Evolutionary conservation across 1,284 basidiomycete species (phyloP).

Genomic region (Psilocybe mexicana): DNA sequence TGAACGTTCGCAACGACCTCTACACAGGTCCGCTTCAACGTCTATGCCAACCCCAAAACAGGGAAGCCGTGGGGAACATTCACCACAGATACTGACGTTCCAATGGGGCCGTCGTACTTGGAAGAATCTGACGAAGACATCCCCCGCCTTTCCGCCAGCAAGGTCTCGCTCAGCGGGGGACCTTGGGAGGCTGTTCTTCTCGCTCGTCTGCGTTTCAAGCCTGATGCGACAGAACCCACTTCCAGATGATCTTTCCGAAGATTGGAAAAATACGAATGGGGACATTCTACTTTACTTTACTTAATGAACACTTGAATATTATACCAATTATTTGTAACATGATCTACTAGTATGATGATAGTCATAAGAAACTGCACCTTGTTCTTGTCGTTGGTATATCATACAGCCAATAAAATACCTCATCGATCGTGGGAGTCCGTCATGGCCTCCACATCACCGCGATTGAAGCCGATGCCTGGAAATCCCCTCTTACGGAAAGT

Average conservation of each 20-base stretch:
- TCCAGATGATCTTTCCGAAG: slow-evolving; percentile 33
- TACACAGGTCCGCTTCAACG: slow-evolving; percentile 61
- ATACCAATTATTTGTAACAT: too few relatives aligned
- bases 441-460: too few relatives aligned
- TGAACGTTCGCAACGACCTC: slow-evolving; percentile 10
- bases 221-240: slow-evolving; percentile 55
- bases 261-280: too few relatives aligned
- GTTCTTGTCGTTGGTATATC: too few relatives aligned
- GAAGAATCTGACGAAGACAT: slow-evolving; percentile 33
- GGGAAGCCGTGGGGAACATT: slow-evolving; percentile 71
- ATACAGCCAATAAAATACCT: too few relatives aligned
- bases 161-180: slow-evolving; percentile 47
- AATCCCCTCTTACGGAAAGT: too few relatives aligned
- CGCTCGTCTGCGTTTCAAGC: slow-evolving; percentile 56
- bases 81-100: slow-evolving; percentile 49
- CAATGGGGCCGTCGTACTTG: slow-evolving; percentile 37
- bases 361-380: too few relatives aligned
- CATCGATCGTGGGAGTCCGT: too few relatives aligned
- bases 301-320: too few relatives aligned
- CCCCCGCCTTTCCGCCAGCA: slow-evolving; percentile 44
- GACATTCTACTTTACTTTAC: too few relatives aligned
- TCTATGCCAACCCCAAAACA: slow-evolving; percentile 49
- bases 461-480: too few relatives aligned
- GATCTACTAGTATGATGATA: too few relatives aligned
- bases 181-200: slow-evolving; percentile 50